phyloP scores from a whole-genome alignment of 805 yeast species.

The Lachancea sp. region DNA sequence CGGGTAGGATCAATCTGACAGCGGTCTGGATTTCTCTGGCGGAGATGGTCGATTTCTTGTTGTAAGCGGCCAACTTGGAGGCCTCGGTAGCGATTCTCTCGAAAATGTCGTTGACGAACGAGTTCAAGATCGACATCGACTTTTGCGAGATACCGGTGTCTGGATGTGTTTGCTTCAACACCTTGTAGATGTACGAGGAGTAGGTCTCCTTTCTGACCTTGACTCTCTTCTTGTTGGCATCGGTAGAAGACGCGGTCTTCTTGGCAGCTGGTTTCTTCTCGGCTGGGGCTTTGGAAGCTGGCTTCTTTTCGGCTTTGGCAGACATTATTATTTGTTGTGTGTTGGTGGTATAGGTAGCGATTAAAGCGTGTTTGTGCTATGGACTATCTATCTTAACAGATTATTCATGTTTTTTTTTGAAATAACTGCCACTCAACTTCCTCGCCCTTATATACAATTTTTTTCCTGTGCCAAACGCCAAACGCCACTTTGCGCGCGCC shows the following conservation, averaged over 20 bases:
- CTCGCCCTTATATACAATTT: conserved; percentile 4
- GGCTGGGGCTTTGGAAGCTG: conserved; percentile 95
- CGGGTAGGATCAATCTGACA: conserved; percentile 95
- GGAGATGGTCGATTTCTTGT: conserved; percentile 95
- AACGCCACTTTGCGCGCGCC: not conserved
- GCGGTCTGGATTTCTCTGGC: conserved; percentile 99
- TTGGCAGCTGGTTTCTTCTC: conserved; percentile 92
- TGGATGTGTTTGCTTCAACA: conserved; percentile 97
- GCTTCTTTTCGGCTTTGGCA: conserved; percentile 30
- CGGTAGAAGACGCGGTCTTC: conserved; percentile 77
- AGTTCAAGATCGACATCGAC: conserved; percentile 98
- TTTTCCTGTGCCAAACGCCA: not conserved
- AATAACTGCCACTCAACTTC: too few species aligned
- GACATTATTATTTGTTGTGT: conserved; percentile 8
- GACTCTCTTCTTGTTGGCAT: conserved; percentile 82
- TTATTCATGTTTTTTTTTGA: too few species aligned
- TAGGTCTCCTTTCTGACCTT: conserved; percentile 97
- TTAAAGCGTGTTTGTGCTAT: not conserved
- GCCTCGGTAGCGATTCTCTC: conserved; percentile 98
- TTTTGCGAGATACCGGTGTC: conserved; percentile 99
- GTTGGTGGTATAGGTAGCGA: not conserved
- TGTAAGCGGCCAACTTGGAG: conserved; percentile 96
- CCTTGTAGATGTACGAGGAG: conserved; percentile 97
- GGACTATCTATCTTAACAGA: too few species aligned
- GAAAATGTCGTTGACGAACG: conserved; percentile 94